A percentile compares a stretch with the other conserved stretches of the same genome.
These are phyloP conservation scores for Meyerozyma guilliermondii DNA, from an alignment of 1,139 yeast species.

Conservation along the genomic window DNA sequence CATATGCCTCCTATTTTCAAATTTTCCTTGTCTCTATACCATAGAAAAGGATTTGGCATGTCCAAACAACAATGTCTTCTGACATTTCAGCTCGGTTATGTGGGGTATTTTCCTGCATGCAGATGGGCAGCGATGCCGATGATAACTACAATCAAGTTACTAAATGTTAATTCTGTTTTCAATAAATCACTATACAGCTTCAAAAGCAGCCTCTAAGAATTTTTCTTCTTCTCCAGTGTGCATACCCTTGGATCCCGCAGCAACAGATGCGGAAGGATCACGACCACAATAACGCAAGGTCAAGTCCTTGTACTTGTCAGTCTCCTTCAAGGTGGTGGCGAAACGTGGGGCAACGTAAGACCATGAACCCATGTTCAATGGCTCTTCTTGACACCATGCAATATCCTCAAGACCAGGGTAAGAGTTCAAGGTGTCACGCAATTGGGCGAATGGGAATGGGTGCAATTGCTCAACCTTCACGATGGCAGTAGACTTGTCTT, in stretches of 20 bases:
- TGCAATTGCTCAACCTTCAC: slow-evolving; percentile 91
- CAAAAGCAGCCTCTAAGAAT: slow-evolving; percentile 75
- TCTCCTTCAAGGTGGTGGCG: slow-evolving; percentile 66
- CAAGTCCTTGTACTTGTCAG: slow-evolving; percentile 57
- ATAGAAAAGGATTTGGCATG: slow-evolving; percentile 13
- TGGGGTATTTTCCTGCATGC: not conserved
- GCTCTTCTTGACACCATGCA: slow-evolving; percentile 99
- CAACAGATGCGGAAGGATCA: slow-evolving; percentile 96
- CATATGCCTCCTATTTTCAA: slow-evolving; percentile 36
- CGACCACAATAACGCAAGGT: slow-evolving; percentile 89
- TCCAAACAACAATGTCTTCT: not conserved
- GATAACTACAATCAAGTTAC: not conserved
- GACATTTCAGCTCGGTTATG: not conserved
- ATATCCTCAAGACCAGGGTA: slow-evolving; percentile 84
- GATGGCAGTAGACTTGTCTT: slow-evolving; percentile 80
- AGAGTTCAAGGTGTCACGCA: slow-evolving; percentile 74
- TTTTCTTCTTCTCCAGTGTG: slow-evolving; percentile 87
- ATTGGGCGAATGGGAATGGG: slow-evolving; percentile 97
- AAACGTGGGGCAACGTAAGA: slow-evolving; percentile 77
- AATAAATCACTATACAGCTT: slow-evolving; percentile 10
- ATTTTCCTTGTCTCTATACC: slow-evolving; percentile 38
- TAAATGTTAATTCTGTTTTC: not conserved
- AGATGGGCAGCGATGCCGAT: not conserved
- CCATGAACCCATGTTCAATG: slow-evolving; percentile 95
- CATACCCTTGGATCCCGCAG: slow-evolving; percentile 92